These are phyloP conservation scores for Chrysanthemum seticuspe DNA, from an alignment of 129 eudicot species.

Conservation along the genomic window DNA sequence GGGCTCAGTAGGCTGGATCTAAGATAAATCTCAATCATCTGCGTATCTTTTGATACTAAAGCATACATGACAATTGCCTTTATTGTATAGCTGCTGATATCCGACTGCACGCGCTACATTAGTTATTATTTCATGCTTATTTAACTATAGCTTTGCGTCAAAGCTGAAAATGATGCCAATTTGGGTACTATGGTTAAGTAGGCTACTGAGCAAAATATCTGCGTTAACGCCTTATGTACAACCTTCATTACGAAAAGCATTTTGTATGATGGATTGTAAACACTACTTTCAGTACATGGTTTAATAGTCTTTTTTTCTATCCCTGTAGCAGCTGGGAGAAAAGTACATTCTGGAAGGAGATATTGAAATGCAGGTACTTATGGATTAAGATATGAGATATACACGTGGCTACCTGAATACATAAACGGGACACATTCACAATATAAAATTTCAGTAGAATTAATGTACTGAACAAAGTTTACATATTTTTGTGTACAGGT, in stretches of 20 bases:
- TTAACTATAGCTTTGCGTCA: too few species aligned
- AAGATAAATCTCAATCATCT: too few species aligned
- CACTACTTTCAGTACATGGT: slow-evolving; percentile 14
- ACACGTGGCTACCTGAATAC: slow-evolving; percentile 9
- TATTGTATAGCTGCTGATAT: too few species aligned
- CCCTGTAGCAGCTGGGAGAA: slow-evolving; percentile 49
- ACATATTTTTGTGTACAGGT: slow-evolving; percentile 47
- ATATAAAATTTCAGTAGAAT: slow-evolving; percentile 8
- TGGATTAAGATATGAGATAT: slow-evolving; percentile 11
- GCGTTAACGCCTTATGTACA: slow-evolving; percentile 3
- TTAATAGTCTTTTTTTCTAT: slow-evolving; percentile 17
- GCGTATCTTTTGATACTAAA: too few species aligned
- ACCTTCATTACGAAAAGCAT: background rate
- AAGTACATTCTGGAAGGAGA: slow-evolving; percentile 67
- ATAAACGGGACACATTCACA: background rate
- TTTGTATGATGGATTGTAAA: slow-evolving; percentile 9
- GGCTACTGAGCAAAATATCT: background rate
- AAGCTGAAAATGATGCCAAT: too few species aligned
- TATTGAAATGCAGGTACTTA: slow-evolving; percentile 75
- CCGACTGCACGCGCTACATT: too few species aligned
- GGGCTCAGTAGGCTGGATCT: too few species aligned
- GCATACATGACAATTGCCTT: too few species aligned
- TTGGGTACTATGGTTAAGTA: too few species aligned
- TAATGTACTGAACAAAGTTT: slow-evolving; percentile 22
- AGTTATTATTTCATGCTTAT: too few species aligned